Evolutionary conservation across 2,329 filamentous ascomycete genomes (phyloP), one percentile per base, ranked within the genome.

Genomic region (Phymatotrichopsis omnivora): DNA sequence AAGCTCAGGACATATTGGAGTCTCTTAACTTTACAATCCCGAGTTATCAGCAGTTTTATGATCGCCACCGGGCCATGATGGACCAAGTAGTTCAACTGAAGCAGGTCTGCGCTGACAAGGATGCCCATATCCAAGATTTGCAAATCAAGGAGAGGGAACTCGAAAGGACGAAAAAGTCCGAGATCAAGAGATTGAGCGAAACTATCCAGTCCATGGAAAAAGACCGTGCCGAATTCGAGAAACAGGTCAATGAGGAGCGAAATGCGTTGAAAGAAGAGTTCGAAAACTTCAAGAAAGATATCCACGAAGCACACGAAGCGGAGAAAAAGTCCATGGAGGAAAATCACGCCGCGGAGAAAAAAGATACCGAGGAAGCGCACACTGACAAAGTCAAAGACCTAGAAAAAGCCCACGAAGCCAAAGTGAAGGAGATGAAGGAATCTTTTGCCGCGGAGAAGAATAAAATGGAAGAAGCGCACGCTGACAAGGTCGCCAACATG

Each of bases 71-170:
- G 14, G 44, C 41, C 20, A 45, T 54, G n/a, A 48, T 42, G 17
- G 45, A 45, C 14, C 45, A 55, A 32, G 42, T 55, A 2, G 44
- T 49, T 16, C 44, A 46, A 12, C 52, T 49, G 25, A 44, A 47
- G 17, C 47, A 46, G 4, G 43, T 55, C 14, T 32, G 42, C 12
- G 37, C 42, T 7, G 51, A 54, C 14, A 64, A 68, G 47, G 61
- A 60, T 31, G 68, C 72, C 47, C 68, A 74, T 49, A 65, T 70
- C 37, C 68, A 73, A 49, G 66, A 65, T 23, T 57, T 74, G 27
- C 67, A 68, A 59, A 65, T 65, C 41, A 74, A 74, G 56, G 70
- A 75, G 36, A 67, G 64, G 40, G 69, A 74, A 52, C 71, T 75
- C 43, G 66, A 69, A 50, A 64, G 67, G 11, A 55, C 75, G 50